Evolutionary conservation across 495 filamentous ascomycete species (phyloP), one percentile per base, ranked within the genome.

Genomic region (Penicillium coprophilum): DNA sequence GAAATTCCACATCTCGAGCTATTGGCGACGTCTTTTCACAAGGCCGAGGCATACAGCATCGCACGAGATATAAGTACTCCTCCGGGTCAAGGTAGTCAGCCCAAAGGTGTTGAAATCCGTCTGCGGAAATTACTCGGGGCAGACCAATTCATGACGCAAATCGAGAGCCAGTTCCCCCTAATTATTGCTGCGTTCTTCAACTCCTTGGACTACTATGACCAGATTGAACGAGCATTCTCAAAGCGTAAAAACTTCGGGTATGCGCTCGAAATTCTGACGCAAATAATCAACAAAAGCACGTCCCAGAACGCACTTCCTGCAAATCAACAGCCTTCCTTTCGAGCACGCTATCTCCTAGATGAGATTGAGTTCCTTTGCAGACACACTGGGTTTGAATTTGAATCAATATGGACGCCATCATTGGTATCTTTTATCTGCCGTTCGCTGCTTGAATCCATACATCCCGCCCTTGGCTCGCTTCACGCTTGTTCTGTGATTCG

Each of bases 261-360:
- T 46, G 85, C 90, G 15, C 77, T 80, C 10, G 75, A 83, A 39
- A 79, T 78, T n/a, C 80, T 94, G 67, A 72, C 75, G 19, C 70
- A 80, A 31, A 97, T 97, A 56, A 83, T 82, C 53, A 67, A 67
- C 17, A 83, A 84, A 53, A 84, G 86, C 49, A 67, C 80, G 53
- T 87, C 91, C 19, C 71, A 74, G 9, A 79, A 72, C 27, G 65
- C 65, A 9, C 70, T 97, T 8, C 85, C 90, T 6, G 71, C 85
- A 7, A 88, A 86, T 51, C 90, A 96, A 60, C 90, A 96, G 59
- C 94, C 94, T 15, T 88, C 83, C 31, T 97, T 97, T 73, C 87
- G 81, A 58, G 84, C 85, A 17, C 89, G 85, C 53, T 88, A 86
- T 63, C 71, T 97, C 6, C 66, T 85, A 8, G 83, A 85, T 55